Conservation (phyloP, 805 yeast species). For the Debaryomyces castellii region DNA sequence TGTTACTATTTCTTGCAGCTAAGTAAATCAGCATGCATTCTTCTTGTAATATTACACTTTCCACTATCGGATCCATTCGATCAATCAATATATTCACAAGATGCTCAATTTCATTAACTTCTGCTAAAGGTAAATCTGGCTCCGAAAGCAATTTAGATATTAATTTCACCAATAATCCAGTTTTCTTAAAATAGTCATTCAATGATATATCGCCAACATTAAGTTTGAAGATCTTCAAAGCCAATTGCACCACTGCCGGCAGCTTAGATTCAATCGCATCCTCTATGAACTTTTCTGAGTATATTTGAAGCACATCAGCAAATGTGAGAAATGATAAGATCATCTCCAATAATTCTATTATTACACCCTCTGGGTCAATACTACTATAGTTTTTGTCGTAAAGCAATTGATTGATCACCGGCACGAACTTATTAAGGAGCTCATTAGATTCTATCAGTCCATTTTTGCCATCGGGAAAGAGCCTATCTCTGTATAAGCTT, state of each 20-base stretch:
- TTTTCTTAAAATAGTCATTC: not conserved
- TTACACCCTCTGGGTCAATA: slow-evolving; percentile 13
- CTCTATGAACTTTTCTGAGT: slow-evolving; percentile 15
- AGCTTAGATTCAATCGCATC: slow-evolving; percentile 3
- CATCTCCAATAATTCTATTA: slow-evolving; percentile 14
- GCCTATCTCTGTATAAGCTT: not conserved
- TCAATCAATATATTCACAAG: not conserved
- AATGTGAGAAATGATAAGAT: slow-evolving; percentile 12
- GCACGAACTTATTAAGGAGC: not conserved
- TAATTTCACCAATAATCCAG: slow-evolving; percentile 2
- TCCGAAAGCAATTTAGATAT: slow-evolving; percentile 2
- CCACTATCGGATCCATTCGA: not conserved
- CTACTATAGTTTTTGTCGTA: slow-evolving; percentile 8
- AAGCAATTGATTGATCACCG: slow-evolving; percentile 12
- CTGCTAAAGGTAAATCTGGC: slow-evolving; percentile 1
- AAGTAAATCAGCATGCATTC: slow-evolving; percentile 8
- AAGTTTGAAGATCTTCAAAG: slow-evolving; percentile 3
- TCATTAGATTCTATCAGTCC: not conserved
- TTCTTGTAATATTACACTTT: not conserved
- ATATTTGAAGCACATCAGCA: slow-evolving; percentile 12
- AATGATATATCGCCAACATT: slow-evolving; percentile 1
- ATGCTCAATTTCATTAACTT: slow-evolving; percentile 4
- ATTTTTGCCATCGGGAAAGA: not conserved
- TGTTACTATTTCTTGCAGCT: slow-evolving; percentile 6
- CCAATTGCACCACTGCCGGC: slow-evolving; percentile 3